Evolutionary conservation across 192 early-diverging fungal genomes (phyloP).

Genomic region (Podila horticola): DNA sequence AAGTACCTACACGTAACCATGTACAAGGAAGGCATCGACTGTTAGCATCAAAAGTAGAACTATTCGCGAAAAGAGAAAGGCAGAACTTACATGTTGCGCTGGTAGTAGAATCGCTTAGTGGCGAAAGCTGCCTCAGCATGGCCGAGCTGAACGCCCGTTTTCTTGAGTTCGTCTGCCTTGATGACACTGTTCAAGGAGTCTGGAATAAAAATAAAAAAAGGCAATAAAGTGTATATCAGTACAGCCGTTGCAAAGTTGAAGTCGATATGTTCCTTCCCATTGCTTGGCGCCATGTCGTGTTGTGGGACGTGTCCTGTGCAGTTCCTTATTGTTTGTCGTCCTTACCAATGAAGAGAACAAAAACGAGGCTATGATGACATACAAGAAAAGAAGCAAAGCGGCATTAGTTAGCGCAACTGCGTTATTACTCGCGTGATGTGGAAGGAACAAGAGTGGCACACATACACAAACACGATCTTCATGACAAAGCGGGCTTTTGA

Average conservation of each 20-base stretch:
- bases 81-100: constrained; percentile 64
- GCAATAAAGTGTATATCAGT: neutral
- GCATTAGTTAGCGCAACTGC: neutral
- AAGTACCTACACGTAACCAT: constrained; percentile 55
- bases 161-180: constrained; percentile 35
- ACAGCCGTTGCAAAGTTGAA: neutral
- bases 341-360: constrained; percentile 66
- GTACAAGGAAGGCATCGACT: neutral
- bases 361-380: constrained; percentile 55
- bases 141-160: constrained; percentile 8
- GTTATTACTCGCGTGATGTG: neutral
- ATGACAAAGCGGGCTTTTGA: constrained; percentile 48
- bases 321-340: neutral
- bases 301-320: neutral
- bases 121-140: constrained; percentile 48
- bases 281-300: neutral
- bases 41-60: neutral
- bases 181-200: constrained; percentile 60
- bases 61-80: neutral
- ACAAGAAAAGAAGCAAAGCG: neutral
- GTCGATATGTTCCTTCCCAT: neutral
- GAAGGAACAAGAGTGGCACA: neutral
- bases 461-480: constrained; percentile 65
- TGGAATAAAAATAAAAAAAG: constrained; percentile 17
- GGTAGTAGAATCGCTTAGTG: constrained; percentile 65